A percentile compares a stretch with the other conserved stretches of the same genome.
Conservation (phyloP, 2,329 filamentous ascomycete species). For the Lecanicillium sp. region DNA sequence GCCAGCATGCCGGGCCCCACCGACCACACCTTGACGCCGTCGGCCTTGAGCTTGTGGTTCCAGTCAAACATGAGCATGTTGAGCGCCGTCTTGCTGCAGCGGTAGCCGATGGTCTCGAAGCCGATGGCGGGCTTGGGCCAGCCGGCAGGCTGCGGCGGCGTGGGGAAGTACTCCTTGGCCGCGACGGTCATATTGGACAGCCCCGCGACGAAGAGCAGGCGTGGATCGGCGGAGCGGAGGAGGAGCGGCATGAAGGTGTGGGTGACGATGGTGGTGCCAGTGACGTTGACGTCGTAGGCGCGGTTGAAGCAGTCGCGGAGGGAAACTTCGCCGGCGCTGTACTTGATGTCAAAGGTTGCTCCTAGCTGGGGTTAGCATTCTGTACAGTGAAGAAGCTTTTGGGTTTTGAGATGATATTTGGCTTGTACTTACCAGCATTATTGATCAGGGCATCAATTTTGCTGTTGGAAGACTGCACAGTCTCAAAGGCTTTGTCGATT, state of each 20-base stretch:
- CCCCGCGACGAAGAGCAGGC: constrained; percentile 42
- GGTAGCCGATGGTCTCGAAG: constrained; percentile 14
- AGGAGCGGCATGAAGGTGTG: constrained; percentile 35
- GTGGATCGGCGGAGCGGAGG: constrained; percentile 31
- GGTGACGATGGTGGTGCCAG: constrained; percentile 36
- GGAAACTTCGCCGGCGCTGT: constrained; percentile 17
- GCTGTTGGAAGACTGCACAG: constrained; percentile 22
- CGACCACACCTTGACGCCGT: constrained; percentile 42
- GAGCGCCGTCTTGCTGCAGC: constrained; percentile 16
- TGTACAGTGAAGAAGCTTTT: not conserved
- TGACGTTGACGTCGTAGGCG: constrained; percentile 41
- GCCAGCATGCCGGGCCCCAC: constrained; percentile 40
- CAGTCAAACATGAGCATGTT: constrained; percentile 25
- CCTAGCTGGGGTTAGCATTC: no score
- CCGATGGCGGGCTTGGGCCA: constrained; percentile 40
- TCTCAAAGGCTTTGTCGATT: constrained; percentile 24
- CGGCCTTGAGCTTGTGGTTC: constrained; percentile 32
- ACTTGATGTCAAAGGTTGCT: constrained; percentile 33
- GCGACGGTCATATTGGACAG: constrained; percentile 30
- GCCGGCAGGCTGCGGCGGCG: constrained; percentile 26
- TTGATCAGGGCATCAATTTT: constrained; percentile 30
- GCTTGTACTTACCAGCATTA: constrained; percentile 24
- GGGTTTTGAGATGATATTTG: not conserved
- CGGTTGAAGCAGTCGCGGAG: constrained; percentile 36
- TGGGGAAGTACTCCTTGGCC: constrained; percentile 22